phyloP scores from a whole-genome alignment of 208 protist species.

The Naegleria fowleri region DNA sequence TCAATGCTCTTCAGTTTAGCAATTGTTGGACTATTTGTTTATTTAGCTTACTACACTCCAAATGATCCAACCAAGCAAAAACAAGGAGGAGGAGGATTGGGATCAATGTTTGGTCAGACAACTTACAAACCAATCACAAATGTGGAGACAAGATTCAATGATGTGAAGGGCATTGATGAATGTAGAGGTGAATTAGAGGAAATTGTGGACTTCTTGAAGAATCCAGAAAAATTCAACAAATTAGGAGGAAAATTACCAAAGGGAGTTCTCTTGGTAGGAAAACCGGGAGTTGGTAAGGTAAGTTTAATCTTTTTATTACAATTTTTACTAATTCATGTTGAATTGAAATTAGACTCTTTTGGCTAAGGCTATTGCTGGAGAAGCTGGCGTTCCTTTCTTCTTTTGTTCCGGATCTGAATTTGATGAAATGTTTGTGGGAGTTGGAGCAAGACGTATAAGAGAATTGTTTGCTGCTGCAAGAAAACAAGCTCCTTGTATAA shows the following conservation, averaged over 20 bases:
- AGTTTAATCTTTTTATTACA: conserved; percentile 49
- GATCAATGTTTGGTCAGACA: not conserved
- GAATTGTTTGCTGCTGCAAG: conserved; percentile 84
- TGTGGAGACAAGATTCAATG: not conserved
- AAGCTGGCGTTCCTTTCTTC: conserved; percentile 90
- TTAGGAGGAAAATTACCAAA: conserved; percentile 90
- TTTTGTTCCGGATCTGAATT: conserved; percentile 84
- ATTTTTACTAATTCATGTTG: conserved; percentile 56
- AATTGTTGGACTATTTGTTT: not conserved
- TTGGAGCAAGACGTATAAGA: conserved; percentile 83
- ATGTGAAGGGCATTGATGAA: conserved; percentile 69
- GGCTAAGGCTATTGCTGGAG: conserved; percentile 76
- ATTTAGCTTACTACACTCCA: not conserved
- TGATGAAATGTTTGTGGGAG: conserved; percentile 94
- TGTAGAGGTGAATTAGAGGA: conserved; percentile 87
- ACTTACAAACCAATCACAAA: conserved; percentile 6
- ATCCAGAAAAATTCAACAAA: conserved; percentile 78
- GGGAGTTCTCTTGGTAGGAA: conserved; percentile 87
- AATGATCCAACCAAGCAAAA: not conserved
- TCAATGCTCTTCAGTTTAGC: not conserved
- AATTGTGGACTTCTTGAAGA: conserved; percentile 88
- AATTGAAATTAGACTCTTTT: conserved; percentile 61
- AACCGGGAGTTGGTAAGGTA: conserved; percentile 86
- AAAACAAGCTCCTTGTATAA: conserved; percentile 81
- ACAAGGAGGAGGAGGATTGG: not conserved